phyloP scores from a whole-genome alignment of 441 rosid genomes.

The Flueggea neowawraea region DNA sequence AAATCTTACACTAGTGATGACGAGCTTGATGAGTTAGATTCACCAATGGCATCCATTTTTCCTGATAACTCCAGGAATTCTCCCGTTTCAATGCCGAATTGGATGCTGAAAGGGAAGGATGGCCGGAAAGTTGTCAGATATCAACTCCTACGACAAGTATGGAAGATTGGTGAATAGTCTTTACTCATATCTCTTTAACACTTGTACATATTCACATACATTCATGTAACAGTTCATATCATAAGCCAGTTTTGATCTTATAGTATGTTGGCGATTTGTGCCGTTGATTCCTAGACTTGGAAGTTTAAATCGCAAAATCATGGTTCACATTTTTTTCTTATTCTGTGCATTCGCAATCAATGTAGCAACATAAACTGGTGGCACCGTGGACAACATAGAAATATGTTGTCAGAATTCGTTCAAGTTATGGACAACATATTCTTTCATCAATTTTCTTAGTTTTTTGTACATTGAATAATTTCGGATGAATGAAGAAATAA shows the following conservation, averaged over 20 bases:
- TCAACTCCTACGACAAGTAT: background rate
- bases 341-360: too few species aligned
- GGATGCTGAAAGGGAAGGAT: background rate
- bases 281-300: too few species aligned
- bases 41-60: conserved; percentile 68
- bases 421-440: too few species aligned
- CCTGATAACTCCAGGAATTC: conserved; percentile 13
- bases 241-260: background rate
- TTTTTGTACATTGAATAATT: too few species aligned
- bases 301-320: too few species aligned
- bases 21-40: conserved; percentile 83
- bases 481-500: too few species aligned
- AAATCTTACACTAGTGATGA: conserved; percentile 95
- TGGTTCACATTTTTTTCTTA: too few species aligned
- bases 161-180: background rate
- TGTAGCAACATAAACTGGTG: too few species aligned
- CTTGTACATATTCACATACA: background rate
- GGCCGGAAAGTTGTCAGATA: conserved; percentile 15
- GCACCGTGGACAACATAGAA: too few species aligned
- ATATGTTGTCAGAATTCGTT: too few species aligned
- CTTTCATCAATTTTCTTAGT: too few species aligned
- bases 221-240: background rate
- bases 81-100: background rate
- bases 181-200: background rate
- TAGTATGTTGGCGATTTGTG: background rate